Percentiles rank a stretch among this genome's conserved stretches.
Conservation (phyloP, 2,329 filamentous ascomycete species). For the Botrytis deweyae region DNA sequence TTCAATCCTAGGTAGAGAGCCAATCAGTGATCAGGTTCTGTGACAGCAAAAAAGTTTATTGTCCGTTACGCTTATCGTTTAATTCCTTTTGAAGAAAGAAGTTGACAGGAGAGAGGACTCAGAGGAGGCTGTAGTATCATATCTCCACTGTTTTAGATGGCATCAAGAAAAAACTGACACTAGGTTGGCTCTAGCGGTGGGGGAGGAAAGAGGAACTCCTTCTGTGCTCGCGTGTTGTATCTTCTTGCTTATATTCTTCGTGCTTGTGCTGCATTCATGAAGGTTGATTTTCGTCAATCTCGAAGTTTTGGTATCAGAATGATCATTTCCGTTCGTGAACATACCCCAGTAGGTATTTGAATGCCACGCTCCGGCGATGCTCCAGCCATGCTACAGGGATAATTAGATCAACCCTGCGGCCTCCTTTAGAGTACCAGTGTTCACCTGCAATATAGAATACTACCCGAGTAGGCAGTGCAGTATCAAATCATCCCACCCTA, state of each 20-base stretch:
- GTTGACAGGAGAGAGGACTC: background rate
- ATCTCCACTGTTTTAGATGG: conserved; percentile 3
- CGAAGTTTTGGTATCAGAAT: background rate
- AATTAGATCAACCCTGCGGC: background rate
- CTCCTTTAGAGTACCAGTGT: background rate
- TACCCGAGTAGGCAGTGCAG: background rate
- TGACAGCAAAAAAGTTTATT: background rate
- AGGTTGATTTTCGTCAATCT: background rate
- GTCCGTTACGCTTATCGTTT: background rate
- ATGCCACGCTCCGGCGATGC: background rate
- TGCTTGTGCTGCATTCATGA: background rate
- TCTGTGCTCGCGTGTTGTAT: background rate
- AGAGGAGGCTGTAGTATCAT: background rate
- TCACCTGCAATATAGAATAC: background rate
- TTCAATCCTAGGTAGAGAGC: background rate
- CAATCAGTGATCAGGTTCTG: background rate
- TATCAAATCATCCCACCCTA: background rate
- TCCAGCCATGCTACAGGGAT: background rate
- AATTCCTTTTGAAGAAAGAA: background rate
- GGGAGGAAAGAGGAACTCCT: background rate
- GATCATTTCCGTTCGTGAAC: background rate
- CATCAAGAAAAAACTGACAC: background rate
- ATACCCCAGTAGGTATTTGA: background rate
- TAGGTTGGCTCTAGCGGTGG: background rate
- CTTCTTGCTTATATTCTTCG: background rate